Evolutionary conservation across 345 rosid species (phyloP).

Genomic region (Populus tremula): DNA sequence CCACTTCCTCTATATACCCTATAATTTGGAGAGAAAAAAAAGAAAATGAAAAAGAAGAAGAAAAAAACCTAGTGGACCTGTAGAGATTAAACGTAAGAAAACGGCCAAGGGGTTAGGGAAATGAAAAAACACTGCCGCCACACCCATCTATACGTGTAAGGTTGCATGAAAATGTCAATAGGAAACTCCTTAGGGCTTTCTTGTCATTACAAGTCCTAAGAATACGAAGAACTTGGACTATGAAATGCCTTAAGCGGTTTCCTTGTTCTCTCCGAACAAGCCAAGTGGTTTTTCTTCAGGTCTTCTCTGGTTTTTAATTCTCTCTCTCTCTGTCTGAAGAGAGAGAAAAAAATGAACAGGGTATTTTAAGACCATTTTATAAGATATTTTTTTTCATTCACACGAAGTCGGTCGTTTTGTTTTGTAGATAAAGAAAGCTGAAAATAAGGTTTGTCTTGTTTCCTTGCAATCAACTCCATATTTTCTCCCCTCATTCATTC

Average conservation of each 20-base stretch:
- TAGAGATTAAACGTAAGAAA: background rate
- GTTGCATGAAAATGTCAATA: conserved; percentile 50
- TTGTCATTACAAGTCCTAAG: conserved; percentile 10
- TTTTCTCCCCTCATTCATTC: conserved; percentile 19
- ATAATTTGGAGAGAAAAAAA: no score
- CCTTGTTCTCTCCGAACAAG: background rate
- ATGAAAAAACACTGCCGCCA: conserved; percentile 31
- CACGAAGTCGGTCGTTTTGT: conserved; percentile 19
- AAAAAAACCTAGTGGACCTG: no score
- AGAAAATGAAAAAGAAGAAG: background rate
- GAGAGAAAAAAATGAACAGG: conserved; percentile 33
- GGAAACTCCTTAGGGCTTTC: conserved; percentile 21
- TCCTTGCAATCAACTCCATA: conserved; percentile 30
- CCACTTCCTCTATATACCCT: no score
- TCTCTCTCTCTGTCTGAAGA: background rate
- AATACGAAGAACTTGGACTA: conserved; percentile 13
- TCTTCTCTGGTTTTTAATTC: conserved; percentile 18
- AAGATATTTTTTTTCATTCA: conserved; percentile 20
- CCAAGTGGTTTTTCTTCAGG: conserved; percentile 20
- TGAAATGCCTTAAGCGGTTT: conserved; percentile 25
- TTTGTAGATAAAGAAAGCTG: conserved; percentile 7
- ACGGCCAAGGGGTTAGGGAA: background rate
- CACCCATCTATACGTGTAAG: conserved; percentile 41
- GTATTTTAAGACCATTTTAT: conserved; percentile 51
- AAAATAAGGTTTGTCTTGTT: conserved; percentile 40